Conservation (phyloP, 2,329 filamentous ascomycete genomes). For the Claviceps sp. region DNA sequence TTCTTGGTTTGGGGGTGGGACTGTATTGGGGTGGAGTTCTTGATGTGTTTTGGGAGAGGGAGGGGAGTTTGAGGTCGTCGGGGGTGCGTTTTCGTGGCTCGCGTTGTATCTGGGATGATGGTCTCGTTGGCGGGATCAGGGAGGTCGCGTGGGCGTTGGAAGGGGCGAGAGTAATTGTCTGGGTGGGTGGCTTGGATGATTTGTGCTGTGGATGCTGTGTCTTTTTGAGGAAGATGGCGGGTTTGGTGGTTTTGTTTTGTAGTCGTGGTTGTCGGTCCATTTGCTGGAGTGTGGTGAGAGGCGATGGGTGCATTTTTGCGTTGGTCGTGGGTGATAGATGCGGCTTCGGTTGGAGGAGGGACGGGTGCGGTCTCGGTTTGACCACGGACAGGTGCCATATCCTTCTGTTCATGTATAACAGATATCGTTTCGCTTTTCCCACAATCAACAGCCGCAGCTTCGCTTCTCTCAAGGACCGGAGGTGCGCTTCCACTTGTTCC, state of each 20-base stretch:
- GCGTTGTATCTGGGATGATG: slow-evolving; percentile 15
- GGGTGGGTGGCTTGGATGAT: slow-evolving; percentile 19
- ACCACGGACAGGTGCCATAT: too few relatives aligned
- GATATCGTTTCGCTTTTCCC: too few relatives aligned
- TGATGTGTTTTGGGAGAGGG: neutral
- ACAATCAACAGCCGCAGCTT: too few relatives aligned
- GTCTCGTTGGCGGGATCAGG: slow-evolving; percentile 12
- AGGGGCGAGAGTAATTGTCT: neutral
- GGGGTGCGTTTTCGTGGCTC: slow-evolving; percentile 19
- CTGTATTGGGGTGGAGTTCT: neutral
- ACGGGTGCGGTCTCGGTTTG: too few relatives aligned
- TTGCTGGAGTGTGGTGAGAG: neutral
- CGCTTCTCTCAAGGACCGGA: too few relatives aligned
- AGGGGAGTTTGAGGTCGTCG: slow-evolving; percentile 8
- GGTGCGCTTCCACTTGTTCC: too few relatives aligned
- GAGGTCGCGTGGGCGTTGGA: neutral
- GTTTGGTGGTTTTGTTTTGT: too few relatives aligned
- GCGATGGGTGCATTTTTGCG: neutral
- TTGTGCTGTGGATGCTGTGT: neutral
- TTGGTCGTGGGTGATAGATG: neutral
- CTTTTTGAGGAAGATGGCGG: neutral
- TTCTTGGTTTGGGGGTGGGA: slow-evolving; percentile 20
- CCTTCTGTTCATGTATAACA: too few relatives aligned
- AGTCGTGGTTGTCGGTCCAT: too few relatives aligned
- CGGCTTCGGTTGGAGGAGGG: too few relatives aligned